These are phyloP conservation scores for Hibiscus trionum DNA, from an alignment of 345 rosid genomes.

Conservation along the genomic window DNA sequence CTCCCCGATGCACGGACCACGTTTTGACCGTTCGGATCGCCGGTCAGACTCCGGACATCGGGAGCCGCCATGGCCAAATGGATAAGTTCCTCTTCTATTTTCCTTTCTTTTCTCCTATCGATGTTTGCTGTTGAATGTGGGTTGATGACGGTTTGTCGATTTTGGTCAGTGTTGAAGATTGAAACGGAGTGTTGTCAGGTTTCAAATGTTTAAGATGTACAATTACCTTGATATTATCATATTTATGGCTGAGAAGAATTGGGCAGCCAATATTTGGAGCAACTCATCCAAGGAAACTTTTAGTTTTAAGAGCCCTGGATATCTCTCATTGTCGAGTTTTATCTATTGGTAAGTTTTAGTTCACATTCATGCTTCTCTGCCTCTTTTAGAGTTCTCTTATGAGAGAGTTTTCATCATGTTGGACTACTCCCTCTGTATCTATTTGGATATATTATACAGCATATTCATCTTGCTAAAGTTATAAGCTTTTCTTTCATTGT, in stretches of 20 bases:
- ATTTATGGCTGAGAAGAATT: conserved; percentile 62
- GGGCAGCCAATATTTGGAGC: conserved; percentile 73
- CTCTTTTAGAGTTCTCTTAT: neutral
- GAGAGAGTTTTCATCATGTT: neutral
- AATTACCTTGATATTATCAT: conserved; percentile 51
- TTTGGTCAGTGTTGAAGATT: too few species aligned
- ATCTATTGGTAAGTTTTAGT: conserved; percentile 48
- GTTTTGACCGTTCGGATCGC: too few species aligned
- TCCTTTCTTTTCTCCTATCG: too few species aligned
- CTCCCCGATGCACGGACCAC: too few species aligned
- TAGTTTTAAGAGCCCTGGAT: conserved; percentile 78
- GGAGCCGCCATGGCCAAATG: too few species aligned
- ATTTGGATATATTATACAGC: neutral
- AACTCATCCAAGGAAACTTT: conserved; percentile 46
- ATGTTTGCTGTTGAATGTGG: too few species aligned
- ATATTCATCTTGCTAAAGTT: neutral
- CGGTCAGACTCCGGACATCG: too few species aligned
- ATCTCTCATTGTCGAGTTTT: conserved; percentile 65
- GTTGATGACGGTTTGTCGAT: too few species aligned
- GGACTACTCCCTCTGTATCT: neutral
- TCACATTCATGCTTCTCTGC: neutral
- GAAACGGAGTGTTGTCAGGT: too few species aligned
- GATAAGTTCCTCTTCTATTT: too few species aligned
- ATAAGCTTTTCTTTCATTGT: neutral
- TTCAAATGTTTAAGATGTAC: conserved; percentile 74